A percentile compares a stretch with the other conserved stretches of the same genome.
Conservation (phyloP, 345 rosid genomes). For the Lepidium aucheri region DNA sequence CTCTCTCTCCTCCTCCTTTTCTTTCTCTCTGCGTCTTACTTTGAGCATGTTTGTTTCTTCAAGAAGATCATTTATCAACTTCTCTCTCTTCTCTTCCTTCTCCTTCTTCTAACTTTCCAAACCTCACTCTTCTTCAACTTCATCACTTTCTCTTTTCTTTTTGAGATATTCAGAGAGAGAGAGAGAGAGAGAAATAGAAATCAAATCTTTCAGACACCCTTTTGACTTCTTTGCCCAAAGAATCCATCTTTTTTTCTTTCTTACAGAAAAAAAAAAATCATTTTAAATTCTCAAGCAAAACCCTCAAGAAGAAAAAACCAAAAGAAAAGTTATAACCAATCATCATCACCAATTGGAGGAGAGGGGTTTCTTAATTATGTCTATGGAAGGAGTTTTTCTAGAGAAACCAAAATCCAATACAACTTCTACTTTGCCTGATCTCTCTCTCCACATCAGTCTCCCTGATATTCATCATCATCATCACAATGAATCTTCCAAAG, state of each 20-base stretch:
- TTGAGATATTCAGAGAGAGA: constrained; percentile 16
- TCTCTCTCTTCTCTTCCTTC: constrained; percentile 17
- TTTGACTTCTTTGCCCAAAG: constrained; percentile 29
- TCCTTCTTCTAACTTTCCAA: constrained; percentile 8
- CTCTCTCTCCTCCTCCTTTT: not conserved
- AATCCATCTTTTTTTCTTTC: constrained; percentile 10
- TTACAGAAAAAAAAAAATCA: constrained; percentile 3
- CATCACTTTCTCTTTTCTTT: constrained; percentile 11
- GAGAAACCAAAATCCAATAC: constrained; percentile 41
- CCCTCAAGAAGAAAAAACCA: constrained; percentile 5
- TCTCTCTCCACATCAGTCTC: constrained; percentile 64
- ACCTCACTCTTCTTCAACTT: constrained; percentile 31
- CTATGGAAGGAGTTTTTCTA: constrained; percentile 47
- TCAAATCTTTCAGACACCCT: constrained; percentile 31
- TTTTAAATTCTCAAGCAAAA: constrained; percentile 14
- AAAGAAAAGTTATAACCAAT: not conserved
- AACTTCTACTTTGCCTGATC: constrained; percentile 42
- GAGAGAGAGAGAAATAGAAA: constrained; percentile 1
- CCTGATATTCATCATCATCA: constrained; percentile 30
- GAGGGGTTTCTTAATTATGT: constrained; percentile 21
- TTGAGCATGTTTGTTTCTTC: constrained; percentile 50
- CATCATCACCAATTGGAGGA: not conserved
- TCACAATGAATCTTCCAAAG: constrained; percentile 22
- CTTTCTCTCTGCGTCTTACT: constrained; percentile 23
- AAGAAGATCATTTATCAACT: constrained; percentile 29